These are phyloP conservation scores for Blastosporella zonata DNA, from an alignment of 1,284 basidiomycete genomes.

Conservation along the genomic window DNA sequence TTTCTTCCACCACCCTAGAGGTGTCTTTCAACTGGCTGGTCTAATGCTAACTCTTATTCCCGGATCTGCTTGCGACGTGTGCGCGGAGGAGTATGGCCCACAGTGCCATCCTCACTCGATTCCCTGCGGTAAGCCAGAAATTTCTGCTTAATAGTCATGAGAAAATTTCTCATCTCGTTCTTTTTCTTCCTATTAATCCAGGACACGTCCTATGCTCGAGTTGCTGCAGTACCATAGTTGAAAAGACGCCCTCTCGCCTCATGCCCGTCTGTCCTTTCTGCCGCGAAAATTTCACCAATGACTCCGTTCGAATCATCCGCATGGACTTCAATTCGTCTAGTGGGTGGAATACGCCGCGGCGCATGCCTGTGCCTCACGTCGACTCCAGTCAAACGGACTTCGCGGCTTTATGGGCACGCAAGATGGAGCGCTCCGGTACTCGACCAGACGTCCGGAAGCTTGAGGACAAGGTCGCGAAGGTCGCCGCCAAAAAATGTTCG, in stretches of 20 bases:
- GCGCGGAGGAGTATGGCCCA: constrained; percentile 76
- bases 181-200: constrained; percentile 26
- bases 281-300: constrained; percentile 64
- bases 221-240: constrained; percentile 74
- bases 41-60: constrained; percentile 74
- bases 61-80: constrained; percentile 80
- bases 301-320: constrained; percentile 69
- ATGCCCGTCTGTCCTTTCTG: constrained; percentile 76
- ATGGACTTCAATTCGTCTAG: constrained; percentile 61
- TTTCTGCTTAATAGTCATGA: constrained; percentile 18
- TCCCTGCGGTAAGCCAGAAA: constrained; percentile 59
- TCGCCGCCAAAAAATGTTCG: constrained; percentile 80
- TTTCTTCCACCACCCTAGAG: constrained; percentile 31
- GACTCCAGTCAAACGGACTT: constrained; percentile 47
- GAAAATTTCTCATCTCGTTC: constrained; percentile 18
- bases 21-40: constrained; percentile 39
- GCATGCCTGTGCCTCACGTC: constrained; percentile 39
- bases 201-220: constrained; percentile 73
- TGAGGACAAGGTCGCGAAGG: constrained; percentile 72
- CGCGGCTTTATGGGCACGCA: constrained; percentile 45
- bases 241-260: constrained; percentile 68
- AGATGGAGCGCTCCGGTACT: constrained; percentile 43
- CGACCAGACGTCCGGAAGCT: constrained; percentile 61
- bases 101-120: constrained; percentile 73
- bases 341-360: constrained; percentile 61